Percentiles rank a stretch among this genome's conserved stretches.
phyloP scores from a whole-genome alignment of 2,329 filamentous ascomycete species.

The Pseudogymnoascus sp. region DNA sequence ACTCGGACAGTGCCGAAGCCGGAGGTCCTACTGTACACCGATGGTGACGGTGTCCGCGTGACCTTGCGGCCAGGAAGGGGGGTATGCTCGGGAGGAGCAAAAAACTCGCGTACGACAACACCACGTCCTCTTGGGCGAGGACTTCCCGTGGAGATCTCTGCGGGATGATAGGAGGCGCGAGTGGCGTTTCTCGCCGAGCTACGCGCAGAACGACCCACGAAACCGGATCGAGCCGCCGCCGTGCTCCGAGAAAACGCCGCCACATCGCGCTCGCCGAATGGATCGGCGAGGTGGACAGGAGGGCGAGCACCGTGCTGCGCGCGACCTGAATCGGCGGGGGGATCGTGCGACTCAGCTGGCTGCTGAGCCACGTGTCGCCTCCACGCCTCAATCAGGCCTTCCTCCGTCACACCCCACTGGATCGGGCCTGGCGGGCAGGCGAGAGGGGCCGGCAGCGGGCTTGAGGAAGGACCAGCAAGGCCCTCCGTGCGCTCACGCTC shows the following conservation, averaged over 20 bases:
- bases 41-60: not conserved
- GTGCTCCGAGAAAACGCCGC: not conserved
- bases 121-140: not conserved
- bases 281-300: not conserved
- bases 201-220: not conserved
- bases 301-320: not conserved
- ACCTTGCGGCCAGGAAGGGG: not conserved
- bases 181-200: not conserved
- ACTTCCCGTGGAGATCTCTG: not conserved
- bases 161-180: not conserved
- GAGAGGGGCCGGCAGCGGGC: not conserved
- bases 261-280: not conserved
- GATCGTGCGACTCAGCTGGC: not conserved
- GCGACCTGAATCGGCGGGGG: not conserved
- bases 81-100: conserved; percentile 1
- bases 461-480: not conserved
- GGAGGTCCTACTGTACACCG: conserved; percentile 2
- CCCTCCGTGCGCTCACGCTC: not conserved
- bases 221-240: not conserved
- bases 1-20: not conserved
- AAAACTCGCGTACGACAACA: not conserved
- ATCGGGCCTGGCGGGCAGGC: not conserved
- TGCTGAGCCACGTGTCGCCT: not conserved
- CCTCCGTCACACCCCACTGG: not conserved
- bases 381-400: not conserved